Percentiles rank a stretch among this genome's conserved stretches.
These are phyloP conservation scores for Trametes gibbosa DNA, from an alignment of 768 basidiomycete genomes.

Conservation along the genomic window DNA sequence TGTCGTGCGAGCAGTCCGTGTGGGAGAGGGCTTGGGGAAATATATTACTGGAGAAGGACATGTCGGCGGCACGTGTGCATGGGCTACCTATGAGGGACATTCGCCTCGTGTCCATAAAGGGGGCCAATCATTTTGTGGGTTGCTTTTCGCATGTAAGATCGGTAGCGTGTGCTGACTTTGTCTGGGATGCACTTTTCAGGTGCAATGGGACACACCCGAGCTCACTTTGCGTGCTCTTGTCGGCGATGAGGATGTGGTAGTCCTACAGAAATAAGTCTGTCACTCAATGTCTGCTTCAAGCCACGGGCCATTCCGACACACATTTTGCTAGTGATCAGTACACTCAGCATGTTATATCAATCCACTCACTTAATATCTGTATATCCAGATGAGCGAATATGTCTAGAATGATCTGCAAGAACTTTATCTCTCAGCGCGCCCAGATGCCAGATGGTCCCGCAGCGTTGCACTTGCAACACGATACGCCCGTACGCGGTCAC, in stretches of 20 bases:
- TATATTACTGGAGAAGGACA: background rate
- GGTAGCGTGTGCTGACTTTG: background rate
- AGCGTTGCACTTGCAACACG: no score
- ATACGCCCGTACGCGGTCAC: no score
- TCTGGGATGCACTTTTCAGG: background rate
- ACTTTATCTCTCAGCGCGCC: no score
- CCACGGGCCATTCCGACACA: no score
- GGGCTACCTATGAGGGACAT: background rate
- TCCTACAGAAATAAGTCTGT: background rate
- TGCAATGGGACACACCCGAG: slow-evolving; percentile 11
- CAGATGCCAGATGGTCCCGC: no score
- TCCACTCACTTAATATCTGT: no score
- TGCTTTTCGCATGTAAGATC: background rate
- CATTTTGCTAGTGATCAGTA: no score
- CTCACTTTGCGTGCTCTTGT: slow-evolving; percentile 2
- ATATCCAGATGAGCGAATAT: no score
- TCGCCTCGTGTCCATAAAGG: background rate
- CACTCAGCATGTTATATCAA: no score
- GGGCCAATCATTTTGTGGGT: slow-evolving; percentile 15
- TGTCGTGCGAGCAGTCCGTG: slow-evolving; percentile 7
- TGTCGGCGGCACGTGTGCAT: background rate
- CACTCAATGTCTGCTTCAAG: no score
- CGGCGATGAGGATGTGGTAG: background rate
- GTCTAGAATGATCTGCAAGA: no score
- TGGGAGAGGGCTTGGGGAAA: slow-evolving; percentile 5